Conservation (phyloP, 108 stramenopile species). For the Mayamaea pseudoterrestris region DNA sequence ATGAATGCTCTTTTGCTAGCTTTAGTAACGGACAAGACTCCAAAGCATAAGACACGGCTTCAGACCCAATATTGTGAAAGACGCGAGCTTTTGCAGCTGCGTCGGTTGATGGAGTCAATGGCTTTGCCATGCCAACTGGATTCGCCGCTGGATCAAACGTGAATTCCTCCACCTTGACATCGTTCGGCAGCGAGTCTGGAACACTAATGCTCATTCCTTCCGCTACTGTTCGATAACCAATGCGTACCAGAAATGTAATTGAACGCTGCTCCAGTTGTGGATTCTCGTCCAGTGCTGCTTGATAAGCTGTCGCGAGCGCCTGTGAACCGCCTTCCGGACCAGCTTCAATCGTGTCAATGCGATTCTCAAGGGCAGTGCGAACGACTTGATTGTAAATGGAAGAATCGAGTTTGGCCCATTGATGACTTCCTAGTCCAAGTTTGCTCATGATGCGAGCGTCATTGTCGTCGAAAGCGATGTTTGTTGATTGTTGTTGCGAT, state of each 20-base stretch:
- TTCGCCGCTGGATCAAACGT: not conserved
- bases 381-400: slow-evolving; percentile 21
- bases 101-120: not conserved
- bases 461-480: too few species aligned
- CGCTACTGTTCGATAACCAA: slow-evolving; percentile 53
- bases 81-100: slow-evolving; percentile 40
- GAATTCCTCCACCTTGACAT: slow-evolving; percentile 6
- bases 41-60: slow-evolving; percentile 27
- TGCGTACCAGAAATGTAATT: slow-evolving; percentile 29
- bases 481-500: too few species aligned
- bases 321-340: slow-evolving; percentile 44
- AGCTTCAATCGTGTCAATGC: slow-evolving; percentile 21
- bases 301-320: slow-evolving; percentile 23
- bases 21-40: slow-evolving; percentile 26
- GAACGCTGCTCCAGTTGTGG: not conserved
- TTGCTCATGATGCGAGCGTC: too few species aligned
- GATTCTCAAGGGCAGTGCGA: slow-evolving; percentile 15
- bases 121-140: not conserved
- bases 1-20: slow-evolving; percentile 9
- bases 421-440: slow-evolving; percentile 26
- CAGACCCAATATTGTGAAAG: slow-evolving; percentile 16
- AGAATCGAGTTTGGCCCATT: slow-evolving; percentile 24
- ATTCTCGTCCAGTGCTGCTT: slow-evolving; percentile 9
- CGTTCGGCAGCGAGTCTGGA: slow-evolving; percentile 6
- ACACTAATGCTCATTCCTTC: slow-evolving; percentile 1